Base-by-base conservation (phyloP, 1,284 basidiomycete genomes). In the Boletus mariae region DNA sequence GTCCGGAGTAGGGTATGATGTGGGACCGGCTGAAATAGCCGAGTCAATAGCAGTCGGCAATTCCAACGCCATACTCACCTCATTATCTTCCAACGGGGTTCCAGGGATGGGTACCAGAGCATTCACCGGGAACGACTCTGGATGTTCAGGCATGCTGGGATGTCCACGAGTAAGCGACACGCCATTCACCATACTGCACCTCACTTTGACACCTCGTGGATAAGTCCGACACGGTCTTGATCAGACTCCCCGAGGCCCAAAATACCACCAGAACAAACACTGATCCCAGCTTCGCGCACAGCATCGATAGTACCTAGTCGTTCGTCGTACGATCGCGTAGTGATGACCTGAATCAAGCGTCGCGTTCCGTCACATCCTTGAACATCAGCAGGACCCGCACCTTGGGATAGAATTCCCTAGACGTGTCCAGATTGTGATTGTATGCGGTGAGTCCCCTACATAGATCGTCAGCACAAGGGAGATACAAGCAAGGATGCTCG, bases 371-470 rank as follows among this genome's bases (percentile, higher is more conserved):
- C 38, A 28, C 53, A 45, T 38, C 42, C 42, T 51, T 29, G 23
- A 49, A 32, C 38, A 32, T 41, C 32, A 41, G 31, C 35, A 47
- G 44, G 29, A 20, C 37, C 50, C 52, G 34, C 58, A 92, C 92
- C 77, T 92, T 79, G 37, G 94, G 94, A 71, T 98, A 98, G 73
- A 91, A 97, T 73, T 99, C 96, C 59, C 96, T 82, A 40, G 94
- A 98, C 1, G 96, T 99, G 73, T 99, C 96, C 54, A 99, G 83
- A 73, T 99, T 99, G 73, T 99, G 96, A 72, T 98, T 99, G 76
- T 99, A 98, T 1, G 96, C 96, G 42, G 94, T 98, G 64, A 98
- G 73, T 41, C 96, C 96, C 42, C 87, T 90, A 61, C 34, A 45
- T 15, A 35, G n/a, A 47, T 40, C 41, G 42, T 59, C 6, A 53